phyloP scores from a whole-genome alignment of 352 stramenopile species.

The Aphanomyces cochlioides region DNA sequence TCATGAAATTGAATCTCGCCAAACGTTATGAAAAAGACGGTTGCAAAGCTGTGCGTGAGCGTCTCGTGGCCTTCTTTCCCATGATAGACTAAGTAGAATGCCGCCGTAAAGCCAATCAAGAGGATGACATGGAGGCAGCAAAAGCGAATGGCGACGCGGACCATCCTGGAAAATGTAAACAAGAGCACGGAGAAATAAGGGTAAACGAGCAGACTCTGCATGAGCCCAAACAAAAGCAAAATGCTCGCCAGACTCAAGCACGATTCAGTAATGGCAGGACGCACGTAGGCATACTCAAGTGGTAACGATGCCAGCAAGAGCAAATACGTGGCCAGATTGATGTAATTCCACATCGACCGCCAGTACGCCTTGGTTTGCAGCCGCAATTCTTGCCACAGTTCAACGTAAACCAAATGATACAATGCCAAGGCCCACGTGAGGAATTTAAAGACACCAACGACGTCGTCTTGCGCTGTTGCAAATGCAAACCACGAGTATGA shows the following conservation, averaged over 20 bases:
- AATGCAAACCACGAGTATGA: slow-evolving; percentile 42
- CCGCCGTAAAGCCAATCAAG: slow-evolving; percentile 47
- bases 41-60: slow-evolving; percentile 47
- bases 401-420: slow-evolving; percentile 56
- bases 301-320: slow-evolving; percentile 47
- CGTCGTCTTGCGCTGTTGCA: slow-evolving; percentile 40
- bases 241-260: slow-evolving; percentile 52
- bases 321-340: slow-evolving; percentile 51
- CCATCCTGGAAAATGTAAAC: slow-evolving; percentile 66
- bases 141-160: slow-evolving; percentile 49
- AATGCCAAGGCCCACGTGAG: slow-evolving; percentile 44
- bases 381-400: slow-evolving; percentile 54
- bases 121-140: slow-evolving; percentile 52
- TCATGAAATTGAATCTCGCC: slow-evolving; percentile 54
- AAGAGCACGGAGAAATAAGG: slow-evolving; percentile 61
- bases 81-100: slow-evolving; percentile 48
- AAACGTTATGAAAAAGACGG: slow-evolving; percentile 57
- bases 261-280: slow-evolving; percentile 35
- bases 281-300: slow-evolving; percentile 43
- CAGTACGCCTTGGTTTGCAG: slow-evolving; percentile 45
- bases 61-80: slow-evolving; percentile 42
- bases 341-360: slow-evolving; percentile 51
- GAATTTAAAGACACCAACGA: slow-evolving; percentile 43
- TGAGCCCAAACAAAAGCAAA: slow-evolving; percentile 50
- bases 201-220: slow-evolving; percentile 51